These are phyloP conservation scores for Phyllosticta citrichinensis DNA, from an alignment of 2,329 filamentous ascomycete genomes.

Conservation along the genomic window DNA sequence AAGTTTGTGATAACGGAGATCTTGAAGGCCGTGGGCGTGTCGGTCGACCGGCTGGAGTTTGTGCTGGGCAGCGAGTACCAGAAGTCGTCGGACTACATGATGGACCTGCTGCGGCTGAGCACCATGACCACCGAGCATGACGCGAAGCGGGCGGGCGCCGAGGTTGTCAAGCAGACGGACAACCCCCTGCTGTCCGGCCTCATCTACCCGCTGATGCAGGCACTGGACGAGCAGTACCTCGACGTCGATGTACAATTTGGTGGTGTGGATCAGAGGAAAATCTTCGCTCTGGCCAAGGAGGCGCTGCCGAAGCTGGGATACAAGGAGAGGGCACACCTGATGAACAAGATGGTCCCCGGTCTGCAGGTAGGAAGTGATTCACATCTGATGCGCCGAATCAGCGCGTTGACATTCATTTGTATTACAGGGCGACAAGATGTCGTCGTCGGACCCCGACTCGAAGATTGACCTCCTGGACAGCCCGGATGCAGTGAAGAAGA, in stretches of 20 bases:
- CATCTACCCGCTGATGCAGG: slow-evolving; percentile 80
- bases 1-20: slow-evolving; percentile 62
- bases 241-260: slow-evolving; percentile 84
- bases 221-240: slow-evolving; percentile 74
- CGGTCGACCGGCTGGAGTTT: slow-evolving; percentile 70
- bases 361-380: slow-evolving; percentile 75
- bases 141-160: slow-evolving; percentile 81
- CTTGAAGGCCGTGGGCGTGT: slow-evolving; percentile 67
- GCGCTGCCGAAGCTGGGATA: slow-evolving; percentile 80
- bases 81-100: slow-evolving; percentile 56
- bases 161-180: slow-evolving; percentile 85
- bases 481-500: slow-evolving; percentile 60
- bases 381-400: slow-evolving; percentile 59
- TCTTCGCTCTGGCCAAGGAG: slow-evolving; percentile 78
- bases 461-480: slow-evolving; percentile 91
- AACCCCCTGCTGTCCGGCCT: slow-evolving; percentile 66
- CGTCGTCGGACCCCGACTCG: slow-evolving; percentile 55
- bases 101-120: slow-evolving; percentile 76
- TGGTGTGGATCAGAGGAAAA: slow-evolving; percentile 68
- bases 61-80: slow-evolving; percentile 82
- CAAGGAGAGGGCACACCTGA: slow-evolving; percentile 59
- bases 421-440: slow-evolving; percentile 67
- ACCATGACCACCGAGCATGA: slow-evolving; percentile 65
- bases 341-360: slow-evolving; percentile 86
- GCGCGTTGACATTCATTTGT: slow-evolving; percentile 62